Base-by-base conservation (phyloP, 169 alveolate species). In the Toxoplasma gondii region DNA sequence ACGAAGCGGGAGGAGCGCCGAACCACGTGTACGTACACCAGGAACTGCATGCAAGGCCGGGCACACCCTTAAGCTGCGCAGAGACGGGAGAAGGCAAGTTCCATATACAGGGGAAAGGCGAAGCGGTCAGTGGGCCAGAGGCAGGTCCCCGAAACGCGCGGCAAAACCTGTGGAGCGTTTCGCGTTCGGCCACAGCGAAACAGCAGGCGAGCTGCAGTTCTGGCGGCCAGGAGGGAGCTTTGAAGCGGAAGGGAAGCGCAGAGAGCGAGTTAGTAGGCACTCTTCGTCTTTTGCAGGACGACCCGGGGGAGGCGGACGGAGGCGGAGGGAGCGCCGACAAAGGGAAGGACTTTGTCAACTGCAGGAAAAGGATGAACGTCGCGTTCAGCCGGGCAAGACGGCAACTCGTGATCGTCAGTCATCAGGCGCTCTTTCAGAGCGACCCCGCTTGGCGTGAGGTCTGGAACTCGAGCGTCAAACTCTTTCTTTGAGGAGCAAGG, bases 381-480 rank as follows among this genome's bases (percentile, higher is more conserved):
- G 94, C 96, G 38, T 49, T 94, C 67, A 91, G 93, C 16, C 91
- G 96, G 17, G 96, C 96, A 34, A 88, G 74, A 45, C 49, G 94
- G 27, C 96, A 94, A 78, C 83, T 94, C 41, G 91, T 94, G 5
- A 81, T 94, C n/a, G 93, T 91, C 24, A 90, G 91, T 41, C 74
- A 74, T 0, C 90, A 69, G 22, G 53, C 94, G 4, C 45, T 91
- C 54, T 38, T 94, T 10, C 90, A 45, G 58, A 41, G 94, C 54
- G 74, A 64, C 27, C 82, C 88, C 2, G 53, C 67, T 5, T 91
- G 69, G 90, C 29, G 54, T 4, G 82, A 91, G 82, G n/a, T 91
- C 36, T 45, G 49, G 91, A 83, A 64, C 9, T 16, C 49, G 39
- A 78, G 86, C 86, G 2, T 12, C 45, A 78, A 78, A n/a, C 44